Evolutionary conservation across 305 asterid genomes (phyloP).

Genomic region (Fraxinus greggii): DNA sequence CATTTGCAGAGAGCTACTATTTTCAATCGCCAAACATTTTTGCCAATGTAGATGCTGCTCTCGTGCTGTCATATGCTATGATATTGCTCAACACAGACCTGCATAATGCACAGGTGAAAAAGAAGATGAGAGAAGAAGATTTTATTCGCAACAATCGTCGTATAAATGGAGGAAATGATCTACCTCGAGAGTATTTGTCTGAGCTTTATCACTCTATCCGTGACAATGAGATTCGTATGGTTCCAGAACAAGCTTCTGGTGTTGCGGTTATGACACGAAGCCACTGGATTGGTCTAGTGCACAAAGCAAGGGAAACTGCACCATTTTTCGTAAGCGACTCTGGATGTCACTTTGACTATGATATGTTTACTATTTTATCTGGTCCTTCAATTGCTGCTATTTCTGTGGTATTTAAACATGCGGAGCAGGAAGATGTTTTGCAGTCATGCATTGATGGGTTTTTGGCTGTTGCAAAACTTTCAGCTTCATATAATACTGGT

Average conservation of each 20-base stretch:
- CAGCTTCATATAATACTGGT: constrained; percentile 62
- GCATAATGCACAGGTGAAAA: constrained; percentile 90
- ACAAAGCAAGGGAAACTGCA: constrained; percentile 67
- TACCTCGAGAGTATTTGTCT: constrained; percentile 81
- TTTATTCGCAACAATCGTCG: constrained; percentile 84
- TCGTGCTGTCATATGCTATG: constrained; percentile 78
- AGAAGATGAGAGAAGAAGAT: constrained; percentile 95
- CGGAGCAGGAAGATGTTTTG: constrained; percentile 64
- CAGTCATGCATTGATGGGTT: constrained; percentile 79
- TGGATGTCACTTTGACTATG: constrained; percentile 53
- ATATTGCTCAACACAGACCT: constrained; percentile 95
- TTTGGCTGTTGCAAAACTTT: constrained; percentile 73
- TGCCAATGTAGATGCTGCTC: constrained; percentile 86
- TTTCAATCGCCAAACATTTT: constrained; percentile 75
- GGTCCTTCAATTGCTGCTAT: constrained; percentile 90
- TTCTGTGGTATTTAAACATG: constrained; percentile 82
- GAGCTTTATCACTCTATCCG: constrained; percentile 83
- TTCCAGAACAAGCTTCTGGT: constrained; percentile 66
- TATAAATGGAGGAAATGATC: constrained; percentile 91
- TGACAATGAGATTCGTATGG: constrained; percentile 83
- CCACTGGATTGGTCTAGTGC: constrained; percentile 83
- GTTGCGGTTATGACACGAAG: constrained; percentile 53
- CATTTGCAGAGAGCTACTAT: constrained; percentile 83
- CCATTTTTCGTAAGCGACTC: constrained; percentile 43
- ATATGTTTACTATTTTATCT: constrained; percentile 75